These are phyloP conservation scores for Cryptococcus sp. DNA, from an alignment of 1,284 basidiomycete genomes.

Conservation along the genomic window DNA sequence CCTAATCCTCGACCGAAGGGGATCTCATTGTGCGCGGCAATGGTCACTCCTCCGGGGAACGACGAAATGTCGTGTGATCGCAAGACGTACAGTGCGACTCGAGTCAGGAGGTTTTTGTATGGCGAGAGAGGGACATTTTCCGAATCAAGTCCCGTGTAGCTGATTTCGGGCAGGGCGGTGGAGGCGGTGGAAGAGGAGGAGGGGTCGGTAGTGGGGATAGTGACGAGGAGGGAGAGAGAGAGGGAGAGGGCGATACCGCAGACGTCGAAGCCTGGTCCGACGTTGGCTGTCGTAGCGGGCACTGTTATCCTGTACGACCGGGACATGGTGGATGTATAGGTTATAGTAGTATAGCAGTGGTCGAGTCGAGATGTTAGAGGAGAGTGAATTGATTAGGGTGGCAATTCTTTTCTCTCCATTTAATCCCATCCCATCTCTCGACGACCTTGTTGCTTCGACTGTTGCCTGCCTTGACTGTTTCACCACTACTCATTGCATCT, in stretches of 20 bases:
- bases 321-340: conserved; percentile 12
- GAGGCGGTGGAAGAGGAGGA: conserved; percentile 30
- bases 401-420: too few species aligned
- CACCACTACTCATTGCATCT: too few species aligned
- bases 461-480: too few species aligned
- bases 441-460: not conserved
- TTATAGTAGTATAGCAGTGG: not conserved
- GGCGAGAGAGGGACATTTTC: conserved; percentile 86
- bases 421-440: not conserved
- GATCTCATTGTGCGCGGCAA: conserved; percentile 86
- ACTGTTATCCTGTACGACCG: conserved; percentile 62
- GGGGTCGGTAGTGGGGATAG: conserved; percentile 41
- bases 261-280: conserved; percentile 98
- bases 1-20: conserved; percentile 97
- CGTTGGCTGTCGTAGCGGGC: conserved; percentile 95
- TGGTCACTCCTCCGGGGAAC: conserved; percentile 67
- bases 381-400: too few species aligned
- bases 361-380: not conserved
- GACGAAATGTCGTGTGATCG: conserved; percentile 69
- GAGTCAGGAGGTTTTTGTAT: conserved; percentile 97
- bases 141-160: conserved; percentile 83
- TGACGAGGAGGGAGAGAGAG: conserved; percentile 71
- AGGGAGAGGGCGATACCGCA: conserved; percentile 93
- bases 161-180: conserved; percentile 58
- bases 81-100: conserved; percentile 93